Evolutionary conservation across 805 yeast species (phyloP).

Genomic region (Tetrapisispora taiwanensis): DNA sequence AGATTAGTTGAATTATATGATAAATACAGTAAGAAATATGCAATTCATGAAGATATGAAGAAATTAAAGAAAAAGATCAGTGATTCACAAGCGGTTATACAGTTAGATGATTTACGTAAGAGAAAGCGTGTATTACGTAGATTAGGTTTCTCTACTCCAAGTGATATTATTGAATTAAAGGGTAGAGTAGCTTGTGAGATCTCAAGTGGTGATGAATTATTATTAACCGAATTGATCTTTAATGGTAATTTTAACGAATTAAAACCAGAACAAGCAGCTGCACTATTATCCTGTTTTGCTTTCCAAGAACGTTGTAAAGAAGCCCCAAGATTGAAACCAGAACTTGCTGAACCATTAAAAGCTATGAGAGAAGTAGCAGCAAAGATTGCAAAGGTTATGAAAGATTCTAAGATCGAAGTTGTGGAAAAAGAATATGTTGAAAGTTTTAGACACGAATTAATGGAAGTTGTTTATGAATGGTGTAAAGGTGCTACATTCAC

Average conservation of each 20-base stretch:
- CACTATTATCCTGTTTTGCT: conserved; percentile 86
- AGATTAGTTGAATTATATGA: conserved; percentile 54
- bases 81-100: conserved; percentile 86
- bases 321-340: conserved; percentile 75
- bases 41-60: conserved; percentile 48
- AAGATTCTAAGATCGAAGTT: conserved; percentile 82
- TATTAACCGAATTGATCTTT: conserved; percentile 85
- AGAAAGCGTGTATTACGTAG: conserved; percentile 89
- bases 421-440: conserved; percentile 90
- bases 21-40: conserved; percentile 55
- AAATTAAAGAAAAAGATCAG: conserved; percentile 51
- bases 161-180: conserved; percentile 87
- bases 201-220: conserved; percentile 74
- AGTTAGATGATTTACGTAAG: conserved; percentile 84
- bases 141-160: conserved; percentile 76
- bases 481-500: conserved; percentile 93
- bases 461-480: conserved; percentile 97
- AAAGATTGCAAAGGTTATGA: conserved; percentile 78
- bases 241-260: conserved; percentile 90
- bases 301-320: conserved; percentile 94
- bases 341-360: conserved; percentile 84
- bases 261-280: conserved; percentile 83
- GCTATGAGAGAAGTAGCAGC: conserved; percentile 85
- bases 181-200: conserved; percentile 98
- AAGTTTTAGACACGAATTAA: conserved; percentile 80